Evolutionary conservation across 1,284 basidiomycete genomes (phyloP), one percentile per base, ranked within the genome.

Genomic region (Naganishia sp.): DNA sequence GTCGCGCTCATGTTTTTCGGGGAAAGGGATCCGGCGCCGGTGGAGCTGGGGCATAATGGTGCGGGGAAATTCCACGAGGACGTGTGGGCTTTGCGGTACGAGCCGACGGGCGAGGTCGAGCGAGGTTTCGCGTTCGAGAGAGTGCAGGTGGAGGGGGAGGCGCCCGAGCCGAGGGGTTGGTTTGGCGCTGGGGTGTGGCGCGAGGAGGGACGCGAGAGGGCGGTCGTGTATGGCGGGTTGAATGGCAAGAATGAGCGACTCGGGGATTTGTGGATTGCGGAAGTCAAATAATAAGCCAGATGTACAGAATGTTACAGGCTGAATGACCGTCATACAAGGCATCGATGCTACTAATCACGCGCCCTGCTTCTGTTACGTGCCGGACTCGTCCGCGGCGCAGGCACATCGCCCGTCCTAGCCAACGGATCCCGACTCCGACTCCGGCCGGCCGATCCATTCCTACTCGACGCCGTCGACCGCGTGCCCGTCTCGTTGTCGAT

Each of bases 41-140:
- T 67, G 1, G 71, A 67, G 39, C 41, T 76, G 5, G 75, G 75
- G 0, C 75, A 76, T 50, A 72, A 73, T 49, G 74, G 74, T 2
- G 74, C 74, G 0, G 74, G 74, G 1, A 66, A 61, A n/a, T 70
- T 77, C 71, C 51, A 73, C 61, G 0, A 72, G 50, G 68, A 76
- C 70, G 69, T 73, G 0, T 71, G 66, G 63, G 66, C 55, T 0
- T 23, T 71, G 13, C 31, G 47, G 42, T 61, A 50, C 39, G n/a
- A 43, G 4, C 39, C 54, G 17, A 15, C 47, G 5, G 58, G 9
- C 13, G 18, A 35, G 17, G 31, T 45, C 13, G 41, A 3, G 15
- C 23, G 6, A 25, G 62, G 41, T 21, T 66, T 67, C 45, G 32
- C 52, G 21, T 70, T 66, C 54, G 56, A 53, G 32, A 6, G 56